Percentiles rank a stretch among this genome's conserved stretches.
Conservation (phyloP, 2,329 filamentous ascomycete genomes). For the Ophidiomyces ophidiicola region DNA sequence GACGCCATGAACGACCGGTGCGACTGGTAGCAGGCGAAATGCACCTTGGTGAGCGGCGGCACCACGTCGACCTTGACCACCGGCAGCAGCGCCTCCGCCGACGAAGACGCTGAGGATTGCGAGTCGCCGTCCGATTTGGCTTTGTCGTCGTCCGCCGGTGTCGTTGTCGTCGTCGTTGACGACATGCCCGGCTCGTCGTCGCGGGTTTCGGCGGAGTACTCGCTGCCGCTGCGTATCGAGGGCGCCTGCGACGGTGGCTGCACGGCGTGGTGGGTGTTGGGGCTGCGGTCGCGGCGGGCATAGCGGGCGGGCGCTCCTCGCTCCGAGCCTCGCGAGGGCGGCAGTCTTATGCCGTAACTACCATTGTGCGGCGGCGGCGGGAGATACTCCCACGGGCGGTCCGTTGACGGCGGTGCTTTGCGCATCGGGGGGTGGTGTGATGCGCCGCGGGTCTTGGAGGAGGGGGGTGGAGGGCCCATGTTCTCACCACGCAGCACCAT, state of each 20-base stretch:
- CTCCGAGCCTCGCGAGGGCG: too few species aligned
- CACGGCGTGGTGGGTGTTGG: not conserved
- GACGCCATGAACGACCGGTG: conserved; percentile 28
- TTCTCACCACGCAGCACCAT: conserved; percentile 8
- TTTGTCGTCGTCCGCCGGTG: not conserved
- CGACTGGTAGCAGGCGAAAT: conserved; percentile 31
- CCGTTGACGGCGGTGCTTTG: too few species aligned
- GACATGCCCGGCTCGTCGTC: conserved; percentile 2
- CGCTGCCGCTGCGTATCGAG: conserved; percentile 2
- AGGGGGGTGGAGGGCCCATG: not conserved
- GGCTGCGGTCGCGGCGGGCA: not conserved
- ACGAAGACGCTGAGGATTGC: not conserved
- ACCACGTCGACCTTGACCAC: conserved; percentile 17
- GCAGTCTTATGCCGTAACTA: too few species aligned
- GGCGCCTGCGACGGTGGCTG: too few species aligned
- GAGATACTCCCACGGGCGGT: too few species aligned
- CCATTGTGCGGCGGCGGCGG: too few species aligned
- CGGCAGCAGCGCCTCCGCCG: not conserved
- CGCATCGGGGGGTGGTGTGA: too few species aligned
- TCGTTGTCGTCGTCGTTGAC: not conserved
- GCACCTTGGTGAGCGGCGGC: conserved; percentile 27
- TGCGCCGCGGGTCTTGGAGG: too few species aligned
- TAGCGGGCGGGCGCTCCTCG: too few species aligned
- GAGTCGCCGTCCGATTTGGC: not conserved
- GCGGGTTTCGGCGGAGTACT: conserved; percentile 4